These are phyloP conservation scores for Macaranga tanarius DNA, from an alignment of 441 rosid species.

Conservation along the genomic window DNA sequence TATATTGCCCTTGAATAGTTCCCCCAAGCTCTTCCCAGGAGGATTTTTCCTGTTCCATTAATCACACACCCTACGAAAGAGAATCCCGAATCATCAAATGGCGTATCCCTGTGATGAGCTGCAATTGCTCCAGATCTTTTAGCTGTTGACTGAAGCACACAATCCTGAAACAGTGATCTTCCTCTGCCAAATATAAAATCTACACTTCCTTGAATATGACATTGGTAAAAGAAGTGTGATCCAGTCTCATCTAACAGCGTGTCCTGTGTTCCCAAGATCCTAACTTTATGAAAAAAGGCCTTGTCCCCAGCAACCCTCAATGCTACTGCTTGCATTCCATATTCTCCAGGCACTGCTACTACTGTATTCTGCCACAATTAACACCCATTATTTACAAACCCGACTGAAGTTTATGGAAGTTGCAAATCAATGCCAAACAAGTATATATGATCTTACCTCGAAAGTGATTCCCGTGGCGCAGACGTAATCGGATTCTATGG, in stretches of 20 bases:
- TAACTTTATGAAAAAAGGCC: slow-evolving; percentile 71
- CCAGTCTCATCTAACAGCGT: slow-evolving; percentile 82
- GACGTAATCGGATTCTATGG: slow-evolving; percentile 69
- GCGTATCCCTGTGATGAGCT: slow-evolving; percentile 76
- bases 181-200: slow-evolving; percentile 89
- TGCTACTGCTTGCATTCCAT: slow-evolving; percentile 88
- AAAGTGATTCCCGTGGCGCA: slow-evolving; percentile 82
- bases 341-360: slow-evolving; percentile 58
- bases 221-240: slow-evolving; percentile 70
- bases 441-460: slow-evolving; percentile 40
- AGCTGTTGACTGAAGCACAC: slow-evolving; percentile 67
- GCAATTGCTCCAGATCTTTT: slow-evolving; percentile 65
- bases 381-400: too few species aligned
- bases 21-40: slow-evolving; percentile 95
- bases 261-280: slow-evolving; percentile 82
- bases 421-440: neutral
- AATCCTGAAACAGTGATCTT: slow-evolving; percentile 77
- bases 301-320: slow-evolving; percentile 68
- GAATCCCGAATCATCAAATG: slow-evolving; percentile 68
- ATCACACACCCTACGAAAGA: slow-evolving; percentile 73
- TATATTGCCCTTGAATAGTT: slow-evolving; percentile 68
- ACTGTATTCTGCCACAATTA: slow-evolving; percentile 64
- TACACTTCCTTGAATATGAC: slow-evolving; percentile 67
- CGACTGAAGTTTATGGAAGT: neutral
- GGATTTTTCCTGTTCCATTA: slow-evolving; percentile 71